Evolutionary conservation across 805 yeast species (phyloP).

Genomic region (Metschnikowia reukaufii): DNA sequence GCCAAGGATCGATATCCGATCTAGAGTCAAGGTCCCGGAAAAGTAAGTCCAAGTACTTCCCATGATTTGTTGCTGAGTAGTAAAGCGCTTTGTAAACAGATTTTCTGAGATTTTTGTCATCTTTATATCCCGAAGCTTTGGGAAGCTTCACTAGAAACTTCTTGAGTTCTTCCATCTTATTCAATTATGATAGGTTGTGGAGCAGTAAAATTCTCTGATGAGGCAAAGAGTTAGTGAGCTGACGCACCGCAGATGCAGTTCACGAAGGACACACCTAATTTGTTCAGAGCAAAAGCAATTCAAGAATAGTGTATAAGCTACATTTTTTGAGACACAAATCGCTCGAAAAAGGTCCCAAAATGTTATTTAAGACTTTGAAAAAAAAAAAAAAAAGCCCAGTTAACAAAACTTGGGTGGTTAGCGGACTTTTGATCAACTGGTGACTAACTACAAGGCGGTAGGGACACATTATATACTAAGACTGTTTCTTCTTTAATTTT

Average conservation of each 20-base stretch:
- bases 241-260: background rate
- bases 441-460: too few relatives aligned
- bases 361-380: too few relatives aligned
- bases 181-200: background rate
- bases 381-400: too few relatives aligned
- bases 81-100: slow-evolving; percentile 31
- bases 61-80: slow-evolving; percentile 25
- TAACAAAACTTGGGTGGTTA: too few relatives aligned
- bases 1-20: slow-evolving; percentile 9
- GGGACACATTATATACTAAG: too few relatives aligned
- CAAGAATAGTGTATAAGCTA: too few relatives aligned
- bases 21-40: slow-evolving; percentile 14
- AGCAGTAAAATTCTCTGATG: background rate
- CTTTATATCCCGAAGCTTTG: slow-evolving; percentile 1
- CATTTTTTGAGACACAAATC: too few relatives aligned
- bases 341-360: too few relatives aligned
- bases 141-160: slow-evolving; percentile 13
- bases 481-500: too few relatives aligned
- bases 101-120: slow-evolving; percentile 7
- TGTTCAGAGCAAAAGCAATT: too few relatives aligned
- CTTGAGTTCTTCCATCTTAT: slow-evolving; percentile 6
- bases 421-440: too few relatives aligned
- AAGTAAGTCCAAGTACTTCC: slow-evolving; percentile 13
- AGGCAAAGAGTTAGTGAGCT: background rate
- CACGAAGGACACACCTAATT: background rate